Evolutionary conservation across 495 filamentous ascomycete genomes (phyloP).

Genomic region (Neurospora sublineolata): DNA sequence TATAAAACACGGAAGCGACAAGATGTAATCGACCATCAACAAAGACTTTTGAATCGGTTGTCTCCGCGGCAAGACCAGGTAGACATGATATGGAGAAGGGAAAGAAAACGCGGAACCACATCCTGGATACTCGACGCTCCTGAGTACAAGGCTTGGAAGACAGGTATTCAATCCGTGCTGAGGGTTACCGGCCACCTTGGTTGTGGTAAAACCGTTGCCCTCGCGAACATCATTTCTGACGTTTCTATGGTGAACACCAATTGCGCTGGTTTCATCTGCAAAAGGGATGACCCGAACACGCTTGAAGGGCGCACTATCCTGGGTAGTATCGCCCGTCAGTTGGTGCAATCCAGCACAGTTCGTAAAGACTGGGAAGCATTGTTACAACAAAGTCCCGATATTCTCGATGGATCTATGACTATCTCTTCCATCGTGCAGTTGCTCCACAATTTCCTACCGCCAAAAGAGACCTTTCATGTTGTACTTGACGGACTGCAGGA

Average conservation of each 20-base stretch:
- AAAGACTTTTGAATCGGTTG: background rate
- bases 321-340: background rate
- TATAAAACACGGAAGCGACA: background rate
- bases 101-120: background rate
- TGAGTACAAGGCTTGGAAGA: background rate
- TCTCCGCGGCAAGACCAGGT: background rate
- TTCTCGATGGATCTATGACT: background rate
- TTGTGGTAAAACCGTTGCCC: conserved; percentile 2
- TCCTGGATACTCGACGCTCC: background rate
- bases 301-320: background rate
- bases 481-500: background rate
- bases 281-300: background rate
- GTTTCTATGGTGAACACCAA: background rate
- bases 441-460: rapidly evolving
- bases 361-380: background rate
- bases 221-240: background rate
- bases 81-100: background rate
- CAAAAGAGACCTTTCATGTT: background rate
- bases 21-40: background rate
- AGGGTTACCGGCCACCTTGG: background rate
- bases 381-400: background rate
- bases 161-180: background rate
- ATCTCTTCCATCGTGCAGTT: background rate
- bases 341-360: background rate
- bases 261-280: conserved; percentile 1